A percentile compares a stretch with the other conserved stretches of the same genome.
phyloP scores from a whole-genome alignment of 1,284 basidiomycete species.

The Meira nashicola region DNA sequence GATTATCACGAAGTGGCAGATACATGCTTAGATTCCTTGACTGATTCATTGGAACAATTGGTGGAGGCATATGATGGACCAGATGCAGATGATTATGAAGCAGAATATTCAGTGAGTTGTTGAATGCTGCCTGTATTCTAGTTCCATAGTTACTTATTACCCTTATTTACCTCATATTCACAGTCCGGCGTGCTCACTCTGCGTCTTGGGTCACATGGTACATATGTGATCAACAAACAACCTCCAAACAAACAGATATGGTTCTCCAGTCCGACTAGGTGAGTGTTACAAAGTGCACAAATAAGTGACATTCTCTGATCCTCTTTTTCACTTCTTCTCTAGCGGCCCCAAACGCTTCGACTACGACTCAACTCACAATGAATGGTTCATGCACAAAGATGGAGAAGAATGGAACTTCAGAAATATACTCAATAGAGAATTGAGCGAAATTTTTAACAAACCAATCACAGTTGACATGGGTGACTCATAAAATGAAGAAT shows the following conservation, averaged over 20 bases:
- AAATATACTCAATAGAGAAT: conserved; percentile 35
- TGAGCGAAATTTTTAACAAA: conserved; percentile 32
- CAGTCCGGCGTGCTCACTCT: conserved; percentile 88
- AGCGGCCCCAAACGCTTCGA: conserved; percentile 51
- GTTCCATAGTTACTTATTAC: not conserved
- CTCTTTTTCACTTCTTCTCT: conserved; percentile 1
- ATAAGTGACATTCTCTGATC: not conserved
- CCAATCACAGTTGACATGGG: conserved; percentile 21
- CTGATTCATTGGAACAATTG: conserved; percentile 72
- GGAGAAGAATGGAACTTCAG: conserved; percentile 30
- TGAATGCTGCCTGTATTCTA: not conserved
- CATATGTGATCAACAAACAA: conserved; percentile 99
- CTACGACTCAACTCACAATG: conserved; percentile 30
- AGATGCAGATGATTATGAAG: conserved; percentile 64
- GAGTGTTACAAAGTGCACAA: conserved; percentile 3
- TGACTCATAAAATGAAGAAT: not conserved
- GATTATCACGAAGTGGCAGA: conserved; percentile 77
- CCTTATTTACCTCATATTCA: not conserved
- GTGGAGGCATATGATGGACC: conserved; percentile 62
- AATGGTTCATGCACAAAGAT: conserved; percentile 46
- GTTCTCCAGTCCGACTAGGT: conserved; percentile 73
- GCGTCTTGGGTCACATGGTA: conserved; percentile 73
- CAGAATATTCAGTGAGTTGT: conserved; percentile 82
- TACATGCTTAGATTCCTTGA: conserved; percentile 71
- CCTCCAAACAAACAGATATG: conserved; percentile 99